A percentile compares a stretch with the other conserved stretches of the same genome.
These are phyloP conservation scores for Iodosphaeria phyllophila DNA, from an alignment of 2,329 filamentous ascomycete genomes.

Conservation along the genomic window DNA sequence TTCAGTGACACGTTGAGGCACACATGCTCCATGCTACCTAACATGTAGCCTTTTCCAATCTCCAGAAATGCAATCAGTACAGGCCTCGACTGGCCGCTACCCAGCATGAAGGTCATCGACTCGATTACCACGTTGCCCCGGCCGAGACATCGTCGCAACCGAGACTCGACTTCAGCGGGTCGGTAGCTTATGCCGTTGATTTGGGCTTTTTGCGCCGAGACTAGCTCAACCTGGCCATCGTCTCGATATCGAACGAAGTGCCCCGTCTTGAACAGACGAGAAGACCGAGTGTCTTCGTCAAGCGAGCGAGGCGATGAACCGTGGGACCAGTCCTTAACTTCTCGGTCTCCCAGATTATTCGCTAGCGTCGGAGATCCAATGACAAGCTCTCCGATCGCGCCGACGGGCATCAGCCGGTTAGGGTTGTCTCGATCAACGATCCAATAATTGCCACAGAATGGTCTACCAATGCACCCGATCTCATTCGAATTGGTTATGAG, in stretches of 20 bases:
- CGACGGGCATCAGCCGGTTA: slow-evolving; percentile 30
- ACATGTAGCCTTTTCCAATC: slow-evolving; percentile 19
- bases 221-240: slow-evolving; percentile 27
- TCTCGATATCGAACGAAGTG: slow-evolving; percentile 30
- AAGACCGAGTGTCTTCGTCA: slow-evolving; percentile 8
- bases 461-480: slow-evolving; percentile 23
- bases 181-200: slow-evolving; percentile 20
- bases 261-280: slow-evolving; percentile 25
- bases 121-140: slow-evolving; percentile 29
- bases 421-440: slow-evolving; percentile 32
- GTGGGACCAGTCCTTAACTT: slow-evolving; percentile 7
- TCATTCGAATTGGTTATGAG: slow-evolving; percentile 19
- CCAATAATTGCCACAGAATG: slow-evolving; percentile 29
- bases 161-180: slow-evolving; percentile 25
- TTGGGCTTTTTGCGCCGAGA: slow-evolving; percentile 22
- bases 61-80: slow-evolving; percentile 30
- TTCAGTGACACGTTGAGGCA: slow-evolving; percentile 19
- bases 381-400: slow-evolving; percentile 37
- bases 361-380: slow-evolving; percentile 36
- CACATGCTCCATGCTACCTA: slow-evolving; percentile 16
- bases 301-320: slow-evolving; percentile 6
- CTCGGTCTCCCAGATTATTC: slow-evolving; percentile 14
- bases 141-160: slow-evolving; percentile 26
- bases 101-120: slow-evolving; percentile 20
- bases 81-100: slow-evolving; percentile 16